These are phyloP conservation scores for Warburgia ugandensis DNA, from an alignment of 164 flowering plant species.

Conservation along the genomic window DNA sequence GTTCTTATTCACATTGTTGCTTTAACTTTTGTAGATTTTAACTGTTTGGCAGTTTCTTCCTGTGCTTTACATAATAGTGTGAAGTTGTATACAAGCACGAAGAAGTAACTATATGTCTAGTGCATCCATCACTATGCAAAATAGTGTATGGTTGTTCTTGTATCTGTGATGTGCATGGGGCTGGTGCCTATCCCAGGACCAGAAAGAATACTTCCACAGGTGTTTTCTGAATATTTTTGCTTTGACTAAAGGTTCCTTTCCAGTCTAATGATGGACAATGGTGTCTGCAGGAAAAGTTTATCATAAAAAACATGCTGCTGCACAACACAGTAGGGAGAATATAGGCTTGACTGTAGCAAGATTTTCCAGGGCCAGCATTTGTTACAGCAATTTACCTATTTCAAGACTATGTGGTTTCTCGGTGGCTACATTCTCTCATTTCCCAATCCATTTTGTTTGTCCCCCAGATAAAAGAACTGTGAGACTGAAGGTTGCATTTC, in stretches of 20 bases:
- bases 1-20: too few relatives aligned
- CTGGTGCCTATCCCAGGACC: neutral
- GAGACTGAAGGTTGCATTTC: conserved; percentile 10
- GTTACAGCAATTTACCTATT: conserved; percentile 15
- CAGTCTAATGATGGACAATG: conserved; percentile 2
- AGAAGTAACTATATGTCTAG: too few relatives aligned
- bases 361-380: conserved; percentile 21
- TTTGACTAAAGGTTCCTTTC: neutral
- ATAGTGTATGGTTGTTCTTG: too few relatives aligned
- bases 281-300: conserved; percentile 45
- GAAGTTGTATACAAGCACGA: too few relatives aligned
- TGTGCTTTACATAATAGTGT: too few relatives aligned
- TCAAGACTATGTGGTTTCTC: conserved; percentile 13
- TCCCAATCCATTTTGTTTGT: conserved; percentile 15
- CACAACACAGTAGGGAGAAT: conserved; percentile 21
- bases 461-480: conserved; percentile 15
- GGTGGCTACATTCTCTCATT: conserved; percentile 18
- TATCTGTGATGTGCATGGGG: too few relatives aligned
- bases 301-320: conserved; percentile 25
- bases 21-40: too few relatives aligned
- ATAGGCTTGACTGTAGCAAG: conserved; percentile 17
- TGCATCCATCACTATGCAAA: too few relatives aligned
- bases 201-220: neutral
- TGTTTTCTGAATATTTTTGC: neutral
- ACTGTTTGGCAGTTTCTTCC: too few relatives aligned